Conservation (phyloP, 345 rosid species). For the Citrus maxima region DNA sequence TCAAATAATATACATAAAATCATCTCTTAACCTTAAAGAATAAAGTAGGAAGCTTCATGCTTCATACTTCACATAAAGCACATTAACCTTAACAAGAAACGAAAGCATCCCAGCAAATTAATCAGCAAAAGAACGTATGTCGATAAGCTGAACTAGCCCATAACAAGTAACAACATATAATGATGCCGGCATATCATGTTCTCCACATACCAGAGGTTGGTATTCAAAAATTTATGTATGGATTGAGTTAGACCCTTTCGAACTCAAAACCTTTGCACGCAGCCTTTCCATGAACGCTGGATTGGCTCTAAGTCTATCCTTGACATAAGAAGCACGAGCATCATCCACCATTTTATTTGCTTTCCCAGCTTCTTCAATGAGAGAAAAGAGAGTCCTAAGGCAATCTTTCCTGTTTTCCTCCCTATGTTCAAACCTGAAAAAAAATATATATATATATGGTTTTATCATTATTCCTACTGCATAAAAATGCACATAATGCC, state of each 20-base stretch:
- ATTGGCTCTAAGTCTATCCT: conserved; percentile 72
- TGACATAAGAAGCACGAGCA: conserved; percentile 66
- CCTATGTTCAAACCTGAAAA: conserved; percentile 82
- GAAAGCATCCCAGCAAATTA: neutral
- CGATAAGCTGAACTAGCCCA: neutral
- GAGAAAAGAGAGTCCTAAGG: conserved; percentile 68
- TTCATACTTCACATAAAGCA: neutral
- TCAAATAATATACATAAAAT: neutral
- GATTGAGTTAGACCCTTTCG: conserved; percentile 35
- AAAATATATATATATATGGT: neutral
- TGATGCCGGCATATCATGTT: neutral
- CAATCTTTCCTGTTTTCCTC: conserved; percentile 98
- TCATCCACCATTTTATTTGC: conserved; percentile 75
- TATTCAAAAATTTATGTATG: conserved; percentile 24
- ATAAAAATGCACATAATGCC: neutral
- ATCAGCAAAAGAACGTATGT: too few species aligned
- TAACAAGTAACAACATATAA: neutral
- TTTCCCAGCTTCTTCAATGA: conserved; percentile 85
- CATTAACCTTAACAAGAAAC: neutral
- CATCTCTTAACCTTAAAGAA: neutral
- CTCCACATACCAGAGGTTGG: neutral
- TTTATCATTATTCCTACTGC: neutral
- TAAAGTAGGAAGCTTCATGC: neutral
- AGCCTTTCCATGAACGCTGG: conserved; percentile 88
- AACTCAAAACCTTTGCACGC: conserved; percentile 51